Percentiles rank a stretch among this genome's conserved stretches.
phyloP scores from a whole-genome alignment of 257 asterid species.

The Lycium ferocissimum region DNA sequence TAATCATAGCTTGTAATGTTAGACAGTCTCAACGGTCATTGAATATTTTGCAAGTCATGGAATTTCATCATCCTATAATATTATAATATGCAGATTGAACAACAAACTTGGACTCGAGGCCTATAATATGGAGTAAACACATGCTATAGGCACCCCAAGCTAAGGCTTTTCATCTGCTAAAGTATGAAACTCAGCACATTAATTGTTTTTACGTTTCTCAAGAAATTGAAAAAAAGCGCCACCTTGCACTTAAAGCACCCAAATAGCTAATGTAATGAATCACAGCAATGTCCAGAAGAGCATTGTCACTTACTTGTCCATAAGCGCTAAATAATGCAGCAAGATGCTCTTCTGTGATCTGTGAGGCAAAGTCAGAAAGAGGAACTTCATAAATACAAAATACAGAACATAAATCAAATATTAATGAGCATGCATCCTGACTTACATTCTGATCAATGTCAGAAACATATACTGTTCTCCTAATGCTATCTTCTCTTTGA shows the following conservation, averaged over 20 bases:
- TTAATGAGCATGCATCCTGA: background rate
- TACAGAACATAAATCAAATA: conserved; percentile 21
- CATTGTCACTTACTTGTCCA: conserved; percentile 77
- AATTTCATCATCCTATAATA: background rate
- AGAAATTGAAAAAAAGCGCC: background rate
- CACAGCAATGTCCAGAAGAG: background rate
- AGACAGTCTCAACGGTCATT: conserved; percentile 8
- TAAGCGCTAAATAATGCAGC: conserved; percentile 79
- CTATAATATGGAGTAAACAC: background rate
- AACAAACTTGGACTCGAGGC: conserved; percentile 17
- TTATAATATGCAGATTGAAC: background rate
- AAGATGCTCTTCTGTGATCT: conserved; percentile 92
- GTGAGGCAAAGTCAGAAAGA: conserved; percentile 36
- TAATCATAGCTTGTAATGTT: background rate
- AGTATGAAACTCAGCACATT: background rate
- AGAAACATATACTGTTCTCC: conserved; percentile 92
- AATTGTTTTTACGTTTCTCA: background rate
- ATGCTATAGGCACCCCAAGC: conserved; percentile 2
- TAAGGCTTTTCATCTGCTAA: conserved; percentile 24
- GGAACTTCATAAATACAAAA: conserved; percentile 37
- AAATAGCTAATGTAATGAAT: background rate
- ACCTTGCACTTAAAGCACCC: conserved; percentile 13
- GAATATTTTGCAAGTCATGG: background rate
- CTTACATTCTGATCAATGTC: conserved; percentile 89
- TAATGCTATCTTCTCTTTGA: conserved; percentile 86